Conservation (phyloP, 495 filamentous ascomycete genomes). For the Friedmanniomyces endolithicus region DNA sequence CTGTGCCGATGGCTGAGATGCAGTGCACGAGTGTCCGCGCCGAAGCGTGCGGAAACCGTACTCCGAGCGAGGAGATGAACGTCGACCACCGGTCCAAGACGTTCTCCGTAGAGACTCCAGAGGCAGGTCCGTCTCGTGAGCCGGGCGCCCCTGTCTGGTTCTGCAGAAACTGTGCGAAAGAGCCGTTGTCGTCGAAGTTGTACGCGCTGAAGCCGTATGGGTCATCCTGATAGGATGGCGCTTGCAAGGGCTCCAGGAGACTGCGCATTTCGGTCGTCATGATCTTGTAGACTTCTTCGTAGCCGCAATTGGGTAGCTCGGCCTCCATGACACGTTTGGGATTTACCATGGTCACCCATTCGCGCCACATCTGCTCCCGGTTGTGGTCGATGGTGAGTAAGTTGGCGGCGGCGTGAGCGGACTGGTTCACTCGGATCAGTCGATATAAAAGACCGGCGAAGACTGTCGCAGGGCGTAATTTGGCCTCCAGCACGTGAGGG, state of each 20-base stretch:
- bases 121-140: neutral
- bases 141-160: constrained; percentile 21
- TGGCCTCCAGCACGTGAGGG: constrained; percentile 68
- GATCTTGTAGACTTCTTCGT: constrained; percentile 57
- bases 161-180: constrained; percentile 32
- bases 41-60: constrained; percentile 58
- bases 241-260: constrained; percentile 51
- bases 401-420: constrained; percentile 72
- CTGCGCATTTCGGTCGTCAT: constrained; percentile 61
- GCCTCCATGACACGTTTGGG: constrained; percentile 40
- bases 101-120: constrained; percentile 31
- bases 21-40: constrained; percentile 55
- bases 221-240: constrained; percentile 43
- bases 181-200: constrained; percentile 31
- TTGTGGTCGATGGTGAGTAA: constrained; percentile 60
- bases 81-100: constrained; percentile 76
- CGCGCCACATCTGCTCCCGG: constrained; percentile 81
- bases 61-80: constrained; percentile 64
- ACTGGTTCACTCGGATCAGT: constrained; percentile 77
- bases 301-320: constrained; percentile 43
- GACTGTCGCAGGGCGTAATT: constrained; percentile 74
- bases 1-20: constrained; percentile 53
- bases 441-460: constrained; percentile 78
- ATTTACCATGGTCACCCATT: constrained; percentile 74
- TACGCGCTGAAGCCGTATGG: constrained; percentile 24